Base-by-base conservation (phyloP, 2,329 filamentous ascomycete species). In the Ophiosphaerella herpotricha region DNA sequence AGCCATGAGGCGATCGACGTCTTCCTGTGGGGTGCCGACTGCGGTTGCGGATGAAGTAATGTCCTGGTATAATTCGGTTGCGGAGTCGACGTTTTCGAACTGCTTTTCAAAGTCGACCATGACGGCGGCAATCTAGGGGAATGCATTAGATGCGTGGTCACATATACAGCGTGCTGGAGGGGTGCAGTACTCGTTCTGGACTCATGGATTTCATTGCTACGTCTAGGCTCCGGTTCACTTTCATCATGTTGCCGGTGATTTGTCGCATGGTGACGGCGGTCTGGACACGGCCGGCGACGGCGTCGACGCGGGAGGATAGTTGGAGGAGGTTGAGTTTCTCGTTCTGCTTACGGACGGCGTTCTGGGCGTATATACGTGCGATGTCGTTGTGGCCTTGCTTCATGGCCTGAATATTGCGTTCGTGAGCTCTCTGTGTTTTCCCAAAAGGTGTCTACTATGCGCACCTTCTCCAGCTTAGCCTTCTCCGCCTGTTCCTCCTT, bases 1-100 rank as follows among this genome's bases (percentile, higher is more conserved):
- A 57, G 85, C 87, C 75, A 96, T 88, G 55, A 96, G 77, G 60
- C 90, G 86, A 72, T 96, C 91, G 2, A 96, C 90, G 60, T 92
- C 90, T 61, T 95, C 91, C 70, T 96, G 84, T 75, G 78, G 89
- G 76, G 77, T 92, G 72, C 79, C 89, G 70, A 78, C 87, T 65
- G 74, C 89, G 72, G 91, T 95, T 33, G 88, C 88, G 53, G 88
- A 87, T 18, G 84, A 85, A 55, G 92, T 93, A 52, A 90, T 89
- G 67, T 92, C 91, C 74, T 93, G 90, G 75, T 94, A 94, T 75
- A 92, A 91, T 60, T 86, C 78, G 7, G 77, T 78, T 35, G 77
- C 77, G 36, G 79, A 78, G 53, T 81, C 78, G 37, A 81, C 69
- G 59, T 80, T 77, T 50, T 80, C 77, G 61, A 80, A 80, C 55